These are phyloP conservation scores for Penicillium capsulatum DNA, from an alignment of 2,329 filamentous ascomycete species.

Conservation along the genomic window DNA sequence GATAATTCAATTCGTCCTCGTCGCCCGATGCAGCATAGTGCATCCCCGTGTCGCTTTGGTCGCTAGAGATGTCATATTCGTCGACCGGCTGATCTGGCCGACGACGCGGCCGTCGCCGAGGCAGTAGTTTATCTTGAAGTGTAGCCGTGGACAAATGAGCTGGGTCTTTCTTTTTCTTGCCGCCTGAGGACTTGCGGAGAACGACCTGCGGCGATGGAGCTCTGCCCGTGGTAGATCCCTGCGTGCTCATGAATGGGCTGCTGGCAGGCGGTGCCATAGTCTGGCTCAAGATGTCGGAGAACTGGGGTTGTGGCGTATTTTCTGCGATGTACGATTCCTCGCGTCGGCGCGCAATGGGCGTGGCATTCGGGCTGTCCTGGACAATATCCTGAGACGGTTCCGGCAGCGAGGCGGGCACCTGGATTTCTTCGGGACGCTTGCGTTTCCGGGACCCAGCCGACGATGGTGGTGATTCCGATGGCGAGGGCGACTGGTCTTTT, in stretches of 20 bases:
- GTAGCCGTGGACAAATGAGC: slow-evolving; percentile 32
- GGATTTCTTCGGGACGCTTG: slow-evolving; percentile 29
- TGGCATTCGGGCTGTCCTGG: slow-evolving; percentile 18
- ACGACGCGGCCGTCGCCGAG: slow-evolving; percentile 30
- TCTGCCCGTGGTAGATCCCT: slow-evolving; percentile 7
- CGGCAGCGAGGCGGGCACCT: slow-evolving; percentile 28
- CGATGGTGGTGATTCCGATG: slow-evolving; percentile 24
- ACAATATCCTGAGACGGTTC: slow-evolving; percentile 12
- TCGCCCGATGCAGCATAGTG: slow-evolving; percentile 24
- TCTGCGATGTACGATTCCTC: slow-evolving; percentile 3
- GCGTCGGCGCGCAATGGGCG: slow-evolving; percentile 10
- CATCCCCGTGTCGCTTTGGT: slow-evolving; percentile 27
- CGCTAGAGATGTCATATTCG: slow-evolving; percentile 22
- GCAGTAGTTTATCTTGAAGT: slow-evolving; percentile 36
- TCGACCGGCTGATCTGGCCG: slow-evolving; percentile 15
- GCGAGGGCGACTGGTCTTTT: slow-evolving; percentile 19
- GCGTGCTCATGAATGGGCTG: slow-evolving; percentile 20
- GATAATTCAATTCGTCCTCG: slow-evolving; percentile 37
- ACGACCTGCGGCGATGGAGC: slow-evolving; percentile 8
- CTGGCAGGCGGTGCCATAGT: slow-evolving; percentile 39
- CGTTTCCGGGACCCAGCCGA: slow-evolving; percentile 37
- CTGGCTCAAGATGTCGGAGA: slow-evolving; percentile 29
- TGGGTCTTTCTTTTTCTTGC: slow-evolving; percentile 7
- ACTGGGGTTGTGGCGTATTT: slow-evolving; percentile 11
- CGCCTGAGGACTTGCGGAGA: not conserved